Conservation (phyloP, 116 monocot species). For the Papilionanthe hybrid region DNA sequence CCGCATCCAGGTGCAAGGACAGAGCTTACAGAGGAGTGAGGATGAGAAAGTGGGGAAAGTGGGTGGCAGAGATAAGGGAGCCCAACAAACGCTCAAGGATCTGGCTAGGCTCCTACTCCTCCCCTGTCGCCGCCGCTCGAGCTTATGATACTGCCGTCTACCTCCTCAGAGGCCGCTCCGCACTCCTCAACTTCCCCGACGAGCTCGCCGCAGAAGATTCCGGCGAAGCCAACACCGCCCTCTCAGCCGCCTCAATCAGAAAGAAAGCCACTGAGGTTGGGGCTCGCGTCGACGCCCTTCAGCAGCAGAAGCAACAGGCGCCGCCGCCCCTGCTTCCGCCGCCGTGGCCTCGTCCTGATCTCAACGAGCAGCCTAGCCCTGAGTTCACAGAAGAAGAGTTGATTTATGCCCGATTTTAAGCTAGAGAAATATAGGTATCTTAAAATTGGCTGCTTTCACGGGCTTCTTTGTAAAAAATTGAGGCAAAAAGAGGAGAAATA, state of each 20-base stretch:
- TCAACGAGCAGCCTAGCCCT: constrained; percentile 43
- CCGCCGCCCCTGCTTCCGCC: not conserved
- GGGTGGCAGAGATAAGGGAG: constrained; percentile 60
- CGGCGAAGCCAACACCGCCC: constrained; percentile 5
- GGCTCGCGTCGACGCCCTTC: constrained; percentile 38
- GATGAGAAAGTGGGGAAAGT: constrained; percentile 72
- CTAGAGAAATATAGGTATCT: too few species aligned
- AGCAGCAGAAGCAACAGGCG: not conserved
- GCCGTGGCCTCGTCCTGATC: constrained; percentile 36
- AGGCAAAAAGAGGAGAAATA: too few species aligned
- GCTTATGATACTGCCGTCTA: constrained; percentile 67
- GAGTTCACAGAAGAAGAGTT: constrained; percentile 7
- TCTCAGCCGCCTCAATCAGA: constrained; percentile 31
- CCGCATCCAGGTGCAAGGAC: not conserved
- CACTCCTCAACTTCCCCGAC: constrained; percentile 48
- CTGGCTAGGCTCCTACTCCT: constrained; percentile 69
- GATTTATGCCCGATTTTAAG: not conserved
- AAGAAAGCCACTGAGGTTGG: constrained; percentile 50
- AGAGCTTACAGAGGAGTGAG: constrained; percentile 38
- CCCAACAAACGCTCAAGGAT: constrained; percentile 58
- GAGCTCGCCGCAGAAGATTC: not conserved
- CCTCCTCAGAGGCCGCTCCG: constrained; percentile 46
- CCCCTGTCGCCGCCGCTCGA: constrained; percentile 50
- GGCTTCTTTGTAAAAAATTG: not conserved
- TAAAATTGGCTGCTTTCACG: not conserved